Percentiles rank a stretch among this genome's conserved stretches.
These are phyloP conservation scores for Monilinia polystroma DNA, from an alignment of 2,329 filamentous ascomycete genomes.

Conservation along the genomic window DNA sequence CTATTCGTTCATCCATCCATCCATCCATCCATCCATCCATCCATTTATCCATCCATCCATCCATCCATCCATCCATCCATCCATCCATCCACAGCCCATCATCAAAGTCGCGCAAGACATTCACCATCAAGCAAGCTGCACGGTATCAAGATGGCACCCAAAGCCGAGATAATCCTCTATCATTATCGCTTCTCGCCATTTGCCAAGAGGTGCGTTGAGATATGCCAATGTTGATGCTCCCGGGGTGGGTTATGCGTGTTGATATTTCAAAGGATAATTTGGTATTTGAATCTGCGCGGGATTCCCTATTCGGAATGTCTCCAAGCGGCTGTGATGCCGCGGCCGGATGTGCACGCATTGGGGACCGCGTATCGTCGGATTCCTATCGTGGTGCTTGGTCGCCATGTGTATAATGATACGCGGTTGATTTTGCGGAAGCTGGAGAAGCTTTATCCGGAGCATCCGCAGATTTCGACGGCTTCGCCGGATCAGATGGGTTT, in stretches of 20 bases:
- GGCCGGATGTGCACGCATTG: slow-evolving; percentile 60
- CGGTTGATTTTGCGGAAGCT: slow-evolving; percentile 66
- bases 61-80: too few species aligned
- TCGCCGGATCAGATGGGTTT: slow-evolving; percentile 35
- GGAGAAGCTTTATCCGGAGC: slow-evolving; percentile 52
- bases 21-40: too few species aligned
- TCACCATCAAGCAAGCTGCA: too few species aligned
- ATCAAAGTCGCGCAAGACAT: too few species aligned
- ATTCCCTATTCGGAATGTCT: slow-evolving; percentile 67
- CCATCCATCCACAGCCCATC: too few species aligned
- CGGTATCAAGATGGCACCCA: slow-evolving; percentile 19
- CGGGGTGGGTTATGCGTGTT: neutral
- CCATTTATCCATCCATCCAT: too few species aligned
- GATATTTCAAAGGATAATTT: slow-evolving; percentile 47
- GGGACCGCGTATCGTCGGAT: slow-evolving; percentile 68
- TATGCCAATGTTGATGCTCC: neutral
- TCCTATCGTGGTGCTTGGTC: slow-evolving; percentile 64
- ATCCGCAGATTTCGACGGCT: neutral
- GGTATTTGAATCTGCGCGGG: slow-evolving; percentile 65
- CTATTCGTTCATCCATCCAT: too few species aligned
- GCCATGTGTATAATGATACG: slow-evolving; percentile 68
- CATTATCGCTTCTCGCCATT: slow-evolving; percentile 67
- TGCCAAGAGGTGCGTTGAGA: slow-evolving; percentile 47
- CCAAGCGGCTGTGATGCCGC: slow-evolving; percentile 59
- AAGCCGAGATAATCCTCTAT: slow-evolving; percentile 51